Base-by-base conservation (phyloP, 1,284 basidiomycete genomes). In the Apiotrichum montevideense region DNA sequence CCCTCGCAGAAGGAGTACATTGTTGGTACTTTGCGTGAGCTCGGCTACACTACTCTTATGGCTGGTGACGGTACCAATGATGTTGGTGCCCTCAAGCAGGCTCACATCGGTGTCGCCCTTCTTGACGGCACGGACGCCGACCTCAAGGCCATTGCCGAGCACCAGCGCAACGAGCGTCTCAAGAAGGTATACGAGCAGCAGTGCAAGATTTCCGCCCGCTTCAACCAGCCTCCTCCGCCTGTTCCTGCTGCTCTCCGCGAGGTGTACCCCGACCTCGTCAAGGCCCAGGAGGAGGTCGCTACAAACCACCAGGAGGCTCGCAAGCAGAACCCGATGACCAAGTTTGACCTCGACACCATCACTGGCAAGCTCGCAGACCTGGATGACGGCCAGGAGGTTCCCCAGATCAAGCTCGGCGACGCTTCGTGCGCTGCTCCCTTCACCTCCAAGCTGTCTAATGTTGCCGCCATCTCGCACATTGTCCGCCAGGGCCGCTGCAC, bases 31-130 rank as follows among this genome's bases (percentile, higher is more conserved):
- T 80, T 97, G 55, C 90, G 92, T 72, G 81, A 82, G 11, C 83
- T 95, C 33, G 93, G 93, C 33, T 97, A 90, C 74, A 82, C 83
- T 6, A 97, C 93, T 0, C 81, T 97, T 54, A 97, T 97, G 93
- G 93, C 92, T 10, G 93, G 93, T 58, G 94, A 97, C 72, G 94
- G 94, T 41, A 97, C 93, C 14, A 97, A 97, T 74, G 93, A 97
- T 65, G 93, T 97, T 48, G 93, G 94, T 35, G 93, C 94, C 3
- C 83, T 97, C 52, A 97, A 97, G 75, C 90, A 95, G 72, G 93
- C 94, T 0, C 90, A 97, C 73, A 87, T 97, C 57, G 93, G 93
- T 62, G 89, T 97, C 15, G 93, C 93, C 1, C 80, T 97, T 2
- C 80, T 97, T 46, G 91, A 96, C 69, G 93, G 93, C 0, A 89